phyloP scores from a whole-genome alignment of 208 protist genomes.

The Leishmania aethiopica region DNA sequence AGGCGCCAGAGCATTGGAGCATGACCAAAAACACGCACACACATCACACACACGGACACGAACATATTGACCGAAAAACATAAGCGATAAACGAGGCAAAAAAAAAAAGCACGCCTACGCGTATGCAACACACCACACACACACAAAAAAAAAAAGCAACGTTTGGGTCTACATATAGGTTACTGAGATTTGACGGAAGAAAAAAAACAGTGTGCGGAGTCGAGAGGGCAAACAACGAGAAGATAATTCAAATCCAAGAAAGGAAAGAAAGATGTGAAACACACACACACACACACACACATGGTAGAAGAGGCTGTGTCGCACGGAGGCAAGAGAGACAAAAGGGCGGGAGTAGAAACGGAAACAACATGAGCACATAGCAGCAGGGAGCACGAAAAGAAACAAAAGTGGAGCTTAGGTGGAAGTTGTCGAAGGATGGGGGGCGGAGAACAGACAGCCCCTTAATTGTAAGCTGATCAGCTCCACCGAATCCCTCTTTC shows the following conservation, averaged over 20 bases:
- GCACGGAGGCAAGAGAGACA: neutral
- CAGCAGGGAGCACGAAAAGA: neutral
- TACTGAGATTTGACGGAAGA: neutral
- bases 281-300: neutral
- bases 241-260: neutral
- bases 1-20: neutral
- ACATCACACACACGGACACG: neutral
- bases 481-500: neutral
- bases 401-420: neutral
- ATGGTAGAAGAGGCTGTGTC: neutral
- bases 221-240: neutral
- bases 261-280: neutral
- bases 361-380: neutral
- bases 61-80: neutral
- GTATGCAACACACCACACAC: neutral
- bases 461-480: neutral
- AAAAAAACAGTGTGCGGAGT: neutral
- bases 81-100: neutral
- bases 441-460: neutral
- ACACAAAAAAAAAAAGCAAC: neutral
- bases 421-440: neutral
- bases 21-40: neutral
- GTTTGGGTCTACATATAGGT: neutral
- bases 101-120: neutral
- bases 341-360: neutral